Percentiles rank a stretch among this genome's conserved stretches.
Conservation (phyloP, 371 early-diverging fungal species). For the Synchytrium microbalum region DNA sequence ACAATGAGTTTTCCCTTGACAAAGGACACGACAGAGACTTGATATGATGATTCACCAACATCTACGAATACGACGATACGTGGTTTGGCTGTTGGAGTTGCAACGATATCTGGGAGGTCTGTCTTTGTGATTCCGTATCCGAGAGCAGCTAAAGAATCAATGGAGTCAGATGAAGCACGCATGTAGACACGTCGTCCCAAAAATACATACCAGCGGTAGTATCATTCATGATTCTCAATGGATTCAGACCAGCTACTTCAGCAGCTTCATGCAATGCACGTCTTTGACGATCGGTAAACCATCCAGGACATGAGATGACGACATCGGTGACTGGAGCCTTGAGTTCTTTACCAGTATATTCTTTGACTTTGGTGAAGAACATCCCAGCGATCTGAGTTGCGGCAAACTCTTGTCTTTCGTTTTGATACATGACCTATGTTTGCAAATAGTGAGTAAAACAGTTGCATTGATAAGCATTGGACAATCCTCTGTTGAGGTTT, state of each 20-base stretch:
- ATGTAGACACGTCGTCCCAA: not conserved
- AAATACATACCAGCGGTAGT: constrained; percentile 57
- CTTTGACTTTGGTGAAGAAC: constrained; percentile 80
- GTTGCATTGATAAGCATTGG: constrained; percentile 49
- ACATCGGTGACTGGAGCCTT: constrained; percentile 81
- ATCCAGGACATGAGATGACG: constrained; percentile 90
- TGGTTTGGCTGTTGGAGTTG: constrained; percentile 53
- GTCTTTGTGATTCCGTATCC: constrained; percentile 96
- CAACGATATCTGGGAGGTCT: constrained; percentile 82
- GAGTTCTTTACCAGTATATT: constrained; percentile 76
- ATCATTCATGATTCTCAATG: constrained; percentile 87
- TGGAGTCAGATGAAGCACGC: not conserved
- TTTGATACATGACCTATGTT: constrained; percentile 16
- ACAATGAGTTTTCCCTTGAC: constrained; percentile 90
- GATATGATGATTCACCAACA: constrained; percentile 87
- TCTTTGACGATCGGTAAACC: constrained; percentile 92
- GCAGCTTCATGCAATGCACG: constrained; percentile 83
- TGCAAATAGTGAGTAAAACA: not conserved
- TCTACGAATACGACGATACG: constrained; percentile 90
- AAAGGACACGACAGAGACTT: constrained; percentile 83
- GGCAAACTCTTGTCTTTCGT: constrained; percentile 53
- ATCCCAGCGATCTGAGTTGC: constrained; percentile 85
- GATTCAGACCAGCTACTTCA: constrained; percentile 87
- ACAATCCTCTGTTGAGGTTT: not conserved
- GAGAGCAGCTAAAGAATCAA: constrained; percentile 56